Conservation (phyloP, 2,329 filamentous ascomycete species). For the Metarhizium guizhouense region DNA sequence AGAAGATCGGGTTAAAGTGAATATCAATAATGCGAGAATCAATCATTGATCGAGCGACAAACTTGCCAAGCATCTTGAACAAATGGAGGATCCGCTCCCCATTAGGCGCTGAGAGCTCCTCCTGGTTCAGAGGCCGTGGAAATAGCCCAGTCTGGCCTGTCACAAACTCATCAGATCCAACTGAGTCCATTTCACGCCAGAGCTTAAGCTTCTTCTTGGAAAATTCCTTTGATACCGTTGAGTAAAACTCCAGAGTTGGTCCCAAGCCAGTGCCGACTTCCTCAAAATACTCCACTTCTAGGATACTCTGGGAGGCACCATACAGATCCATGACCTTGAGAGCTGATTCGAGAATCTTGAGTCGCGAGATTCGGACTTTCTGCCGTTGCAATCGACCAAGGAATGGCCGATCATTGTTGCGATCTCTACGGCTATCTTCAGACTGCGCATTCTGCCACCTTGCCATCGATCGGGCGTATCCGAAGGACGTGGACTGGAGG, state of each 20-base stretch:
- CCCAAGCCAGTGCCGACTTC: constrained; percentile 95
- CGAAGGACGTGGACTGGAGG: constrained; percentile 95
- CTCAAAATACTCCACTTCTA: constrained; percentile 98
- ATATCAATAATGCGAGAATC: constrained; percentile 97
- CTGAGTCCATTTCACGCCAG: constrained; percentile 84
- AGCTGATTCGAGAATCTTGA: constrained; percentile 92
- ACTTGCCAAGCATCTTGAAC: constrained; percentile 92
- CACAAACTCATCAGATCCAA: constrained; percentile 68
- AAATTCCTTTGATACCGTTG: constrained; percentile 93
- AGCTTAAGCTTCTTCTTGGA: constrained; percentile 95
- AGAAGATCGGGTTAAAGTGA: constrained; percentile 95
- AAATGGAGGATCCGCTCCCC: constrained; percentile 82
- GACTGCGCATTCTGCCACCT: constrained; percentile 91
- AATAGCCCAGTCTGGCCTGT: constrained; percentile 81
- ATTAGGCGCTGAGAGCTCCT: constrained; percentile 63
- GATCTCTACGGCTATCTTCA: constrained; percentile 67
- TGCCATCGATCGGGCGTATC: constrained; percentile 94
- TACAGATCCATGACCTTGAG: constrained; percentile 99
- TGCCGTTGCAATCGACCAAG: constrained; percentile 86
- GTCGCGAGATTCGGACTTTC: constrained; percentile 93
- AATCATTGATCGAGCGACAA: constrained; percentile 95
- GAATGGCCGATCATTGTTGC: constrained; percentile 85
- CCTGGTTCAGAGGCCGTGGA: constrained; percentile 78
- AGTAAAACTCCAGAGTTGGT: constrained; percentile 95
- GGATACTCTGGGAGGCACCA: constrained; percentile 87